Evolutionary conservation across 345 rosid species (phyloP).

Genomic region (Salix suchowensis): DNA sequence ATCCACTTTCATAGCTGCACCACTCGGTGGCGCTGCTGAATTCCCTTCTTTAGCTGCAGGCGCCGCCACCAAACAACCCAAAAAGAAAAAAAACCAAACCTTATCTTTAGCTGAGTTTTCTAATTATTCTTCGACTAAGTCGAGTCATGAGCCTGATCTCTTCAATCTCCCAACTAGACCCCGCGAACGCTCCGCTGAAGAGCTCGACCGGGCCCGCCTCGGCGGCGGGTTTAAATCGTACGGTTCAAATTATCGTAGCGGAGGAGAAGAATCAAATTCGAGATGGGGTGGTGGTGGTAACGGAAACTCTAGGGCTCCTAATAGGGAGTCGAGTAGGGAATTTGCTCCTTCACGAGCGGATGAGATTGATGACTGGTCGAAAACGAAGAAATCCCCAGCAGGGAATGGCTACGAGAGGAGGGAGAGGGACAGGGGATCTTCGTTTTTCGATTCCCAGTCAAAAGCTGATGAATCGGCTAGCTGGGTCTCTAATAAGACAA

Average conservation of each 20-base stretch:
- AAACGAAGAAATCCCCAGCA: slow-evolving; percentile 46
- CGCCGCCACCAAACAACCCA: slow-evolving; percentile 64
- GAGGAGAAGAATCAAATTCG: slow-evolving; percentile 47
- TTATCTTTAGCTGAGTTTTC: slow-evolving; percentile 62
- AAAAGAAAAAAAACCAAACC: slow-evolving; percentile 69
- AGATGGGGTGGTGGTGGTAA: slow-evolving; percentile 42
- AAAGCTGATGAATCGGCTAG: slow-evolving; percentile 84
- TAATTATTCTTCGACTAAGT: slow-evolving; percentile 28
- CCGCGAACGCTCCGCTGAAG: slow-evolving; percentile 77
- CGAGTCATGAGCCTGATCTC: slow-evolving; percentile 36
- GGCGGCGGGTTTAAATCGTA: slow-evolving; percentile 74
- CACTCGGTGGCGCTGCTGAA: slow-evolving; percentile 26
- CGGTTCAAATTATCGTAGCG: slow-evolving; percentile 25
- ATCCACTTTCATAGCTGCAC: slow-evolving; percentile 5
- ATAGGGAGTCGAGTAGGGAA: slow-evolving; percentile 46
- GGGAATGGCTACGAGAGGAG: slow-evolving; percentile 38
- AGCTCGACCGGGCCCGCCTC: slow-evolving; percentile 65
- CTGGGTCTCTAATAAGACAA: slow-evolving; percentile 65
- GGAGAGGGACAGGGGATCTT: slow-evolving; percentile 44
- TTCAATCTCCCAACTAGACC: slow-evolving; percentile 81
- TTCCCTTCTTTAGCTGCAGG: slow-evolving; percentile 68
- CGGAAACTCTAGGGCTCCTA: slow-evolving; percentile 46
- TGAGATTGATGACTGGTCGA: slow-evolving; percentile 87
- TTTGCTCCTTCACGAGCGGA: slow-evolving; percentile 73
- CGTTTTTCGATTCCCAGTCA: slow-evolving; percentile 55